These are phyloP conservation scores for Fraxinus cuspidata DNA, from an alignment of 257 asterid species.

Conservation along the genomic window DNA sequence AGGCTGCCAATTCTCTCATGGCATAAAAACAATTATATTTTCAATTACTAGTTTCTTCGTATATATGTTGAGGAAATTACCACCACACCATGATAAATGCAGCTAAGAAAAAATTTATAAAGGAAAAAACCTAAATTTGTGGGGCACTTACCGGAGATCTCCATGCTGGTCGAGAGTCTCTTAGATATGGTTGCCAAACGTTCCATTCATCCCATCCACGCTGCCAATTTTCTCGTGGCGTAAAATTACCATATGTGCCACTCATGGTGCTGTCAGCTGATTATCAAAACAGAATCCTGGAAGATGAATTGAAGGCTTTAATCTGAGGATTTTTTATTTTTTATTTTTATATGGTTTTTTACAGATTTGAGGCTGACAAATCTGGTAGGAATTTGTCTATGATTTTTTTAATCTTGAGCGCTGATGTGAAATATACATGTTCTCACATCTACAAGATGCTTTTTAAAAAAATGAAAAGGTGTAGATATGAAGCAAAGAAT, in stretches of 20 bases:
- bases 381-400: not conserved
- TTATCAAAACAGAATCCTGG: not conserved
- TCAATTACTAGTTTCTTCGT: not conserved
- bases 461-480: conserved; percentile 7
- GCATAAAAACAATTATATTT: too few relatives aligned
- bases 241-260: conserved; percentile 29
- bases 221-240: conserved; percentile 28
- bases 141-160: conserved; percentile 36
- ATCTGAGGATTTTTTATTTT: too few relatives aligned
- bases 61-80: not conserved
- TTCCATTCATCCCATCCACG: conserved; percentile 33
- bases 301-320: conserved; percentile 12
- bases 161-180: conserved; percentile 13
- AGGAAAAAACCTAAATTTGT: not conserved
- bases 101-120: not conserved
- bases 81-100: not conserved
- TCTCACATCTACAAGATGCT: conserved; percentile 25
- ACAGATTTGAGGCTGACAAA: not conserved
- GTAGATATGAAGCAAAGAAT: conserved; percentile 46
- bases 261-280: conserved; percentile 31
- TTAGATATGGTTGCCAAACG: not conserved
- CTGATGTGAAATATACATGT: not conserved
- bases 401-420: not conserved
- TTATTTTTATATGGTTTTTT: not conserved
- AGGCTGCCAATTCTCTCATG: not conserved